Percentiles rank a stretch among this genome's conserved stretches.
These are phyloP conservation scores for Wickerhamiella slavikovae DNA, from an alignment of 805 yeast species.

Conservation along the genomic window DNA sequence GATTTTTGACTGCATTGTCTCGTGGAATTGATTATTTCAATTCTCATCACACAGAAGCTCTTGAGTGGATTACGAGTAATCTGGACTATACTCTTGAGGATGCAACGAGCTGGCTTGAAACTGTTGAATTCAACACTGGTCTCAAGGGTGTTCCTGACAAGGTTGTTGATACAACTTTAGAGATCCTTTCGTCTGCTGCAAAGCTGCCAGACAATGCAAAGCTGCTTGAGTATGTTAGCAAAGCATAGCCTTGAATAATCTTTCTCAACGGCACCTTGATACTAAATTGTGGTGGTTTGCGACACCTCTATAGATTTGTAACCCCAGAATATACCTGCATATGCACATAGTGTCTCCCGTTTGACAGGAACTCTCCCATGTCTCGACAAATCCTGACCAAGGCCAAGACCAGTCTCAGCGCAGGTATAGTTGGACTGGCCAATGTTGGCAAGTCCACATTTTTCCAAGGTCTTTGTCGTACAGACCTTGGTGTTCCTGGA, in stretches of 20 bases:
- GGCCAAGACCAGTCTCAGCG: constrained; percentile 12
- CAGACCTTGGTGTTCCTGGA: constrained; percentile 89
- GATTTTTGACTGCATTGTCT: constrained; percentile 34
- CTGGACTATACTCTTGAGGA: constrained; percentile 62
- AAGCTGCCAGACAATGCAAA: constrained; percentile 21
- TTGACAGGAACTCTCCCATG: no score
- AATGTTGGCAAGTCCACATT: constrained; percentile 91
- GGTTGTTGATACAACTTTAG: constrained; percentile 34
- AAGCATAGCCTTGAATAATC: no score
- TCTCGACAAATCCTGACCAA: not conserved
- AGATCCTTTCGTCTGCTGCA: constrained; percentile 41
- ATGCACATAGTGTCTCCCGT: no score
- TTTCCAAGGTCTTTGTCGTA: constrained; percentile 89
- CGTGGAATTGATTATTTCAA: constrained; percentile 51
- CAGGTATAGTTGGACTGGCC: constrained; percentile 33
- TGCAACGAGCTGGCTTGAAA: constrained; percentile 62
- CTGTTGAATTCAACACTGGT: constrained; percentile 41
- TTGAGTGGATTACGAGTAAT: constrained; percentile 38
- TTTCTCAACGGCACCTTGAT: not conserved
- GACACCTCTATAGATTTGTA: not conserved
- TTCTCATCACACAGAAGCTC: constrained; percentile 39
- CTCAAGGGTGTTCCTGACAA: constrained; percentile 28
- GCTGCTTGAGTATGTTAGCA: constrained; percentile 4
- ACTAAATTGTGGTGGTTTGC: not conserved
- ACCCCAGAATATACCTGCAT: no score